A percentile compares a stretch with the other conserved stretches of the same genome.
phyloP scores from a whole-genome alignment of 1,284 basidiomycete genomes.

The Cryptococcus sp. region DNA sequence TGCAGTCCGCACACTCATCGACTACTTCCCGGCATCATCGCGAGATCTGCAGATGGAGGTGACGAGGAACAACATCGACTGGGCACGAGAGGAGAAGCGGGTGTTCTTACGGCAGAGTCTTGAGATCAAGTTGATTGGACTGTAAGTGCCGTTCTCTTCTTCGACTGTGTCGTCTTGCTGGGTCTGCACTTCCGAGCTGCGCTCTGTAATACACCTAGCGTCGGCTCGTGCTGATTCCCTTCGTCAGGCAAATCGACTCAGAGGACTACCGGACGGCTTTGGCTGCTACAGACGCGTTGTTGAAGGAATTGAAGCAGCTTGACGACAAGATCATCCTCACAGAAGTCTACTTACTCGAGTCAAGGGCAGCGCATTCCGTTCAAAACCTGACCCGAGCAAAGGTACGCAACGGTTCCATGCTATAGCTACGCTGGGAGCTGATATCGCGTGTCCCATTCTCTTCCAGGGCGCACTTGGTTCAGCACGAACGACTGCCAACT shows the following conservation, averaged over 20 bases:
- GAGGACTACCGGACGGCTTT: slow-evolving; percentile 79
- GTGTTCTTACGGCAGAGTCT: slow-evolving; percentile 95
- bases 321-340: slow-evolving; percentile 99
- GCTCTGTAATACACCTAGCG: not conserved
- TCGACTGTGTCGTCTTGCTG: not conserved
- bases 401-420: slow-evolving; percentile 54
- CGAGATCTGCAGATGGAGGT: slow-evolving; percentile 81
- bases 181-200: not conserved
- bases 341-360: slow-evolving; percentile 93
- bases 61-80: slow-evolving; percentile 85
- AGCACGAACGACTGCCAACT: slow-evolving; percentile 90
- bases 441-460: not conserved
- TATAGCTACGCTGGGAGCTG: no score
- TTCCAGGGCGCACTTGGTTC: slow-evolving; percentile 85
- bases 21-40: slow-evolving; percentile 79
- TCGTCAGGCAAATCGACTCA: slow-evolving; percentile 69
- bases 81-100: slow-evolving; percentile 89
- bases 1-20: slow-evolving; percentile 85
- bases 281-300: slow-evolving; percentile 75
- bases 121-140: slow-evolving; percentile 81
- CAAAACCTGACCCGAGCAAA: slow-evolving; percentile 95
- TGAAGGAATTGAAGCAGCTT: slow-evolving; percentile 86
- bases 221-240: not conserved
- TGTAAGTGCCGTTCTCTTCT: slow-evolving; percentile 61
- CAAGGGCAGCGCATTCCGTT: slow-evolving; percentile 83